Evolutionary conservation across 306 rosid genomes (phyloP).

Genomic region (Geum urbanum): DNA sequence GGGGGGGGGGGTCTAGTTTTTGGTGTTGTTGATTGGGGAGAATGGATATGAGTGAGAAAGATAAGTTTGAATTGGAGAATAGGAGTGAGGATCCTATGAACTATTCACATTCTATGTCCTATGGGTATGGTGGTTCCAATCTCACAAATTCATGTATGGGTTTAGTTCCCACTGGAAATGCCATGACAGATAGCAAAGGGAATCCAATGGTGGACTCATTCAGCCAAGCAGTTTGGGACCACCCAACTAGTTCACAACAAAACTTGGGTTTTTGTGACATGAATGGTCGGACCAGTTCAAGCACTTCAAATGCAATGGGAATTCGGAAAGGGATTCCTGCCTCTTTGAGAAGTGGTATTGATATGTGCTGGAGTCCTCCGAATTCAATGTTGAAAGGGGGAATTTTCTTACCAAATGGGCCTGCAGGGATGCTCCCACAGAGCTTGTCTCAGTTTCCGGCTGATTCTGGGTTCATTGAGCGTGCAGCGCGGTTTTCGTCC

Average conservation of each 20-base stretch:
- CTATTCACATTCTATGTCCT: slow-evolving; percentile 49
- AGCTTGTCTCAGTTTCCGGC: slow-evolving; percentile 81
- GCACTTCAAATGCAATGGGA: slow-evolving; percentile 38
- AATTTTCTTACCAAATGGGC: slow-evolving; percentile 48
- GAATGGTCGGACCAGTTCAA: slow-evolving; percentile 40
- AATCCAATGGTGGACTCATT: slow-evolving; percentile 67
- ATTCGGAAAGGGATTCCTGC: slow-evolving; percentile 49
- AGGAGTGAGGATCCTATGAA: slow-evolving; percentile 63
- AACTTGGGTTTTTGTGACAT: slow-evolving; percentile 60
- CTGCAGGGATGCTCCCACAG: slow-evolving; percentile 44
- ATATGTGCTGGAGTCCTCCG: slow-evolving; percentile 58
- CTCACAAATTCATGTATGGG: slow-evolving; percentile 54
- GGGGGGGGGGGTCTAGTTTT: slow-evolving; percentile 23
- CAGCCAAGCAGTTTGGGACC: slow-evolving; percentile 61
- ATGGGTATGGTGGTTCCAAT: slow-evolving; percentile 57
- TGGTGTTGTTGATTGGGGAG: slow-evolving; percentile 30
- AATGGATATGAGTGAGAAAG: slow-evolving; percentile 73
- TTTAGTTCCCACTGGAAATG: slow-evolving; percentile 43
- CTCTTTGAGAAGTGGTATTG: slow-evolving; percentile 47
- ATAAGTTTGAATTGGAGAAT: slow-evolving; percentile 57
- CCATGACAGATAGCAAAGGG: slow-evolving; percentile 44
- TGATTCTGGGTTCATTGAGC: slow-evolving; percentile 84
- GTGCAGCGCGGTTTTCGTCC: slow-evolving; percentile 85
- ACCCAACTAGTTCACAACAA: slow-evolving; percentile 49
- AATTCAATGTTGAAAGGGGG: slow-evolving; percentile 52